Evolutionary conservation across 345 rosid genomes (phyloP).

Genomic region (Nephelium lappaceum): DNA sequence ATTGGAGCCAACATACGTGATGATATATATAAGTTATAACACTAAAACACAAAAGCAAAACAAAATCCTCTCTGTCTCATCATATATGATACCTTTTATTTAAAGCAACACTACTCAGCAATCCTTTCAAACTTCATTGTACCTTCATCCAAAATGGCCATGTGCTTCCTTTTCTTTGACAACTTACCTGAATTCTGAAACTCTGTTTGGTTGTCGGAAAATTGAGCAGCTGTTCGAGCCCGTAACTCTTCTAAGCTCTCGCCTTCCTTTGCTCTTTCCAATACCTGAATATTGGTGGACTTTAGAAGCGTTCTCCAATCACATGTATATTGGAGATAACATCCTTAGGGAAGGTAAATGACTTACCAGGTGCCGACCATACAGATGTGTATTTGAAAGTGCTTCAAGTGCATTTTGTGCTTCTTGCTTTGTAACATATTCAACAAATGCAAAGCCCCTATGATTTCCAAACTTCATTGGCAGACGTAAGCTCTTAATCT

Average conservation of each 20-base stretch:
- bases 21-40: neutral
- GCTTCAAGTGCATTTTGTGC: constrained; percentile 72
- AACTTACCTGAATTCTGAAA: constrained; percentile 41
- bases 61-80: neutral
- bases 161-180: constrained; percentile 68
- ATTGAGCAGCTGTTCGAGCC: constrained; percentile 75
- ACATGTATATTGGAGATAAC: neutral
- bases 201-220: constrained; percentile 53
- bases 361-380: constrained; percentile 89
- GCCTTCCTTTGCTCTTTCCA: constrained; percentile 93
- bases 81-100: neutral
- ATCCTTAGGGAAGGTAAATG: neutral
- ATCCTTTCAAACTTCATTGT: constrained; percentile 56
- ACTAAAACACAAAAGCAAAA: no score
- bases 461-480: constrained; percentile 80
- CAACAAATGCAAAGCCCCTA: constrained; percentile 88
- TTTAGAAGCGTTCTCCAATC: neutral
- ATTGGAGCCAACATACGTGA: neutral
- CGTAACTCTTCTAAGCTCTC: constrained; percentile 78
- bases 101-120: constrained; percentile 31
- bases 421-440: constrained; percentile 88
- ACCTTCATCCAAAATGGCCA: constrained; percentile 56
- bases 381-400: constrained; percentile 77
- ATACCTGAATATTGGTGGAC: constrained; percentile 45
- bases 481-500: constrained; percentile 85